Evolutionary conservation across 352 stramenopile genomes (phyloP).

Genomic region (Globisporangium cystogenes): DNA sequence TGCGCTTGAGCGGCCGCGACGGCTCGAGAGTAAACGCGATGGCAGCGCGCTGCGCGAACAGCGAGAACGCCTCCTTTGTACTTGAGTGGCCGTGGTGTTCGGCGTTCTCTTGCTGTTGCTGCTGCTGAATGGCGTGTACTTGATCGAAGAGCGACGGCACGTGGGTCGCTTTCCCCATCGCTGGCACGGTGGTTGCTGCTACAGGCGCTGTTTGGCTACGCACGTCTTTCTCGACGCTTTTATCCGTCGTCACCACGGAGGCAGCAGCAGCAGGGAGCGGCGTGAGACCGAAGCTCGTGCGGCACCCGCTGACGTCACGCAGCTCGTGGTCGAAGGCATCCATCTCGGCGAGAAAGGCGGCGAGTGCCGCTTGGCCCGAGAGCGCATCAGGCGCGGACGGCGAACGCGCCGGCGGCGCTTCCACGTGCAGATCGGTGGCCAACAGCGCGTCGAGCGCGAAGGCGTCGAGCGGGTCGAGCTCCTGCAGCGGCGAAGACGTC

Average conservation of each 20-base stretch:
- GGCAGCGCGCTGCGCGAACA: slow-evolving; percentile 3
- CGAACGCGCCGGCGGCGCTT: background rate
- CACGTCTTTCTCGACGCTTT: no score
- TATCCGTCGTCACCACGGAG: background rate
- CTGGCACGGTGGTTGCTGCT: no score
- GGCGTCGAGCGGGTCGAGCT: slow-evolving; percentile 4
- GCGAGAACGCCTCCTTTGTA: slow-evolving; percentile 3
- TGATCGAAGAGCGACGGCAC: background rate
- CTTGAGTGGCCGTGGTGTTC: no score
- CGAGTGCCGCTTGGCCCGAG: slow-evolving; percentile 3
- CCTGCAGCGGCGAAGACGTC: background rate
- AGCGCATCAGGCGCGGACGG: background rate
- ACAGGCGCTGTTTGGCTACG: no score
- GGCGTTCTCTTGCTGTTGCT: no score
- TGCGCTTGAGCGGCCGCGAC: slow-evolving; percentile 3
- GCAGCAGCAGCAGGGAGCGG: background rate
- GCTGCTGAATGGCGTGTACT: no score
- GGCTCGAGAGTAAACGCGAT: slow-evolving; percentile 6
- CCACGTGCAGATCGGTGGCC: no score
- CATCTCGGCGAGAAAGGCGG: slow-evolving; percentile 9
- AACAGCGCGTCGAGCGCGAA: slow-evolving; percentile 7
- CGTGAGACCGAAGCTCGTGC: background rate
- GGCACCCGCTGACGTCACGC: background rate
- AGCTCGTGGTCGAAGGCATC: slow-evolving; percentile 4
- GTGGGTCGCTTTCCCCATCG: no score